phyloP scores from a whole-genome alignment of 495 filamentous ascomycete species.

The Choiromyces venosus region DNA sequence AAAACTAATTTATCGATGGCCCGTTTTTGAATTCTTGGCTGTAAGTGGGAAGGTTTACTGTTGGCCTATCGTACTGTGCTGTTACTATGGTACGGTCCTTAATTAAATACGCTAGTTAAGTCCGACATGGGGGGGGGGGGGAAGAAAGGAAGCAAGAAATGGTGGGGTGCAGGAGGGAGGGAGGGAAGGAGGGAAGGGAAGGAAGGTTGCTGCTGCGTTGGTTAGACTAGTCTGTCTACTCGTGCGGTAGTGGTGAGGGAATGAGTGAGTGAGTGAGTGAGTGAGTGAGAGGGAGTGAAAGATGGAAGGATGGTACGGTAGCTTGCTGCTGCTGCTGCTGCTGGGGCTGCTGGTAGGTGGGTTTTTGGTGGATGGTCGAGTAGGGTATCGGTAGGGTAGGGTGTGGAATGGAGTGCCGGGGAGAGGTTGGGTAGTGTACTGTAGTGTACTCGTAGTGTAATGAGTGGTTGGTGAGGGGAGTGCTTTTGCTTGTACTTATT shows the following conservation, averaged over 20 bases:
- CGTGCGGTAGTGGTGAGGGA: too few relatives aligned
- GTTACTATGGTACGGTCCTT: neutral
- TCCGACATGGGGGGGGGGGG: neutral
- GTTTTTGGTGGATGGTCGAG: neutral
- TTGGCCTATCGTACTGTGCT: too few relatives aligned
- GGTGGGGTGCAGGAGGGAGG: neutral
- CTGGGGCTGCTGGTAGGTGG: conserved; percentile 1
- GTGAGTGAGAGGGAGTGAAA: neutral
- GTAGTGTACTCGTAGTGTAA: too few relatives aligned
- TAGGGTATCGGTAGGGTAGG: too few relatives aligned
- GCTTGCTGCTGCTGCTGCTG: neutral
- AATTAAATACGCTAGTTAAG: neutral
- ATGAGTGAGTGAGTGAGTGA: neutral
- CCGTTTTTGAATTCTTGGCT: neutral
- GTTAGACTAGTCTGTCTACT: neutral
- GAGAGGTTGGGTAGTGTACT: too few relatives aligned
- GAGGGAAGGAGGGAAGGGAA: neutral
- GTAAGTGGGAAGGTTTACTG: too few relatives aligned
- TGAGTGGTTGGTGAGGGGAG: neutral
- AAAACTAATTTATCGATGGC: too few relatives aligned
- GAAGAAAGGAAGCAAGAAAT: neutral
- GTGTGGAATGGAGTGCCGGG: too few relatives aligned
- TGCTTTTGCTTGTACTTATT: neutral
- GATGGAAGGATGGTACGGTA: neutral
- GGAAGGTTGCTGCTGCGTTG: neutral